Evolutionary conservation across 495 filamentous ascomycete species (phyloP), one percentile per base, ranked within the genome.

Genomic region (Physcia stellaris): DNA sequence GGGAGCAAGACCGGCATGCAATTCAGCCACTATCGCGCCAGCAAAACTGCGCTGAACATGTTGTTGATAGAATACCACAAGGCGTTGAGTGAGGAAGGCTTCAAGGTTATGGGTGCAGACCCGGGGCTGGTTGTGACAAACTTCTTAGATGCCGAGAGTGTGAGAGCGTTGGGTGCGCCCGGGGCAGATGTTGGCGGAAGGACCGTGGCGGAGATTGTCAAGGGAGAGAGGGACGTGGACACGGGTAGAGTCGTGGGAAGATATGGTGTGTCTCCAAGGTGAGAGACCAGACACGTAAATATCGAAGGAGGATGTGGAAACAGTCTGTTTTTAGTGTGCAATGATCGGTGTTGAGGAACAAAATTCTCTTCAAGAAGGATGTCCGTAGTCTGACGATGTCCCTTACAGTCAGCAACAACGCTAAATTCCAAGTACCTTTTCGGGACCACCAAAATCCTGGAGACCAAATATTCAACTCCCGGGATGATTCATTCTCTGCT

Each of bases 401-500:
- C n/a, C n/a, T n/a, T n/a, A n/a, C n/a, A n/a, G n/a, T n/a, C n/a
- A n/a, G n/a, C n/a, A n/a, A n/a, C n/a, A n/a, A n/a, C n/a, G n/a
- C n/a, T n/a, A n/a, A n/a, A n/a, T n/a, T n/a, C n/a, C n/a, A n/a
- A n/a, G n/a, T n/a, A n/a, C n/a, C n/a, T n/a, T n/a, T n/a, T n/a
- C n/a, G n/a, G n/a, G n/a, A n/a, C n/a, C n/a, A n/a, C n/a, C n/a
- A n/a, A n/a, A n/a, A n/a, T 13, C 50, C 56, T 0, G 6, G 28
- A 0, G 41, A 58, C 5, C 61, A 59, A n/a, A 71, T 75, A 24
- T 73, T 75, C 42, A 53, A 63, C 37, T 68, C 61, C 32, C 50
- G 62, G 13, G 56, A 60, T 23, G 47, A 50, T 3, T 51, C 57
- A 0, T 73, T 70, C 36, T 38, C 55, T 0, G 39, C 56, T 10